Evolutionary conservation across 257 asterid genomes (phyloP).

Genomic region (Solanum sparsipilum): DNA sequence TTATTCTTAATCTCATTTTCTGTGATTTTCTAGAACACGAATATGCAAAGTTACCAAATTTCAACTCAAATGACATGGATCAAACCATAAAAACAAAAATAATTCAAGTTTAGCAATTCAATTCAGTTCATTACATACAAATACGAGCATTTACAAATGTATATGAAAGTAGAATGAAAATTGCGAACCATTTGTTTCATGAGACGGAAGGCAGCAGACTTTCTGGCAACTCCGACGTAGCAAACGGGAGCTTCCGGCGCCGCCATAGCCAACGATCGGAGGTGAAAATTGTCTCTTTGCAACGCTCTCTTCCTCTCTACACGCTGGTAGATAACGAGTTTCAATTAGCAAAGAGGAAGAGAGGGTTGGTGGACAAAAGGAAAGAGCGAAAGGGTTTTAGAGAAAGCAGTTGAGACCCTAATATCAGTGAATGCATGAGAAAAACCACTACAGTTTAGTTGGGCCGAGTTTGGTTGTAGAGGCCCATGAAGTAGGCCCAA

Average conservation of each 20-base stretch:
- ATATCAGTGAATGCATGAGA: neutral
- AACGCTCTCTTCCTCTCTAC: neutral
- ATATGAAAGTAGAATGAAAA: neutral
- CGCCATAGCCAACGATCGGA: slow-evolving; percentile 30
- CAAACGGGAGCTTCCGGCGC: slow-evolving; percentile 85
- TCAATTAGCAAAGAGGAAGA: neutral
- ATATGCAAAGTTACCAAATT: neutral
- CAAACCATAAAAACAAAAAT: neutral
- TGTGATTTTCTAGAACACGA: neutral
- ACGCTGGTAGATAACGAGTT: neutral
- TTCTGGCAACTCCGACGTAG: slow-evolving; percentile 76
- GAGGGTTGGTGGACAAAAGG: neutral
- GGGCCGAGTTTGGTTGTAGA: neutral
- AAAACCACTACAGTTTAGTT: neutral
- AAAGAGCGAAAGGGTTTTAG: neutral
- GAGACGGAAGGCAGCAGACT: slow-evolving; percentile 97
- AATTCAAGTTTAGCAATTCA: neutral
- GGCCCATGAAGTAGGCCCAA: neutral
- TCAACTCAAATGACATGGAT: neutral
- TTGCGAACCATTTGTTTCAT: slow-evolving; percentile 88
- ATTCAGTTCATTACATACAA: neutral
- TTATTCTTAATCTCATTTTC: neutral
- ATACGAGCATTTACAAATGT: neutral
- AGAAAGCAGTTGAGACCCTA: neutral
- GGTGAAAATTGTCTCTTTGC: neutral